Evolutionary conservation across 192 early-diverging fungal species (phyloP).

Genomic region (Podila horticola): DNA sequence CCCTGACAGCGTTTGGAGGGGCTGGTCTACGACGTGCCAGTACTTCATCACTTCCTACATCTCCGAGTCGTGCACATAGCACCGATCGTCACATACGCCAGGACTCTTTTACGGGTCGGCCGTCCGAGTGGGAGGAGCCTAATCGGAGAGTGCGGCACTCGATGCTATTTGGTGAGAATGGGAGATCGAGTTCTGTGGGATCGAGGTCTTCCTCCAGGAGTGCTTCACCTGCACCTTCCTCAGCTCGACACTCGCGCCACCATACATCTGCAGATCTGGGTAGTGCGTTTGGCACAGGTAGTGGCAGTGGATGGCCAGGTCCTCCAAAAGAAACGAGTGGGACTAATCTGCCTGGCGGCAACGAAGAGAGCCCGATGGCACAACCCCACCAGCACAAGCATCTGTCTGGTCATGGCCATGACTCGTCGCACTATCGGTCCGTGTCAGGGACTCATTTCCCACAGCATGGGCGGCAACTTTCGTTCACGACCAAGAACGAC

Average conservation of each 20-base stretch:
- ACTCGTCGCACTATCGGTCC: neutral
- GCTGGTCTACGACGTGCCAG: neutral
- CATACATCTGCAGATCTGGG: slow-evolving; percentile 5
- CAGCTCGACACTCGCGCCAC: neutral
- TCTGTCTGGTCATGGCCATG: neutral
- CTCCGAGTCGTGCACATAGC: neutral
- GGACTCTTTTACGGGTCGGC: slow-evolving; percentile 26
- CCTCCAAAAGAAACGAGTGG: neutral
- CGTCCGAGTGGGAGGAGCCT: slow-evolving; percentile 47
- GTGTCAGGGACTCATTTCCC: neutral
- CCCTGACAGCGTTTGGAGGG: neutral
- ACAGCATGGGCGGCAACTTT: slow-evolving; percentile 18
- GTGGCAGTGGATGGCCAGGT: neutral
- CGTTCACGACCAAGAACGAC: slow-evolving; percentile 35
- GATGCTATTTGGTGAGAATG: slow-evolving; percentile 36
- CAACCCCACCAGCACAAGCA: neutral
- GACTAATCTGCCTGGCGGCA: neutral
- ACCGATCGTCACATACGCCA: slow-evolving; percentile 8
- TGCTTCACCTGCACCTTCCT: slow-evolving; percentile 4
- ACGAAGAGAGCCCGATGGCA: neutral
- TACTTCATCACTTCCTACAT: neutral
- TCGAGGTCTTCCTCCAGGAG: slow-evolving; percentile 3
- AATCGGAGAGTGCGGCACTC: slow-evolving; percentile 32
- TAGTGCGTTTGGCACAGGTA: neutral
- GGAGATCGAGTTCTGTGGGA: slow-evolving; percentile 10